phyloP scores from a whole-genome alignment of 2,329 filamentous ascomycete species.

The Geosmithia morbida region DNA sequence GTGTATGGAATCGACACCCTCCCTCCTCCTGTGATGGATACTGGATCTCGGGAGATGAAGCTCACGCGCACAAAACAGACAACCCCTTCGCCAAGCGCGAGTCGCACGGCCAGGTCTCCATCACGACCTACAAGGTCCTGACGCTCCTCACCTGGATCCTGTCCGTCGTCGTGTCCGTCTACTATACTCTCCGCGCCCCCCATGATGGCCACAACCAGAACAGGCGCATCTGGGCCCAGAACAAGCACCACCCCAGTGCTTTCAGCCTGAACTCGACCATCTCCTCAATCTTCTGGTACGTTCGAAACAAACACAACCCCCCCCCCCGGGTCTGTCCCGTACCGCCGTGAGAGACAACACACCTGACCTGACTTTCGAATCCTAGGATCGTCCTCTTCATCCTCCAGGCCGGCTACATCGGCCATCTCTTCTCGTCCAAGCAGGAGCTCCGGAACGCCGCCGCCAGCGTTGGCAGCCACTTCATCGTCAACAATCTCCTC shows the following conservation, averaged over 20 bases:
- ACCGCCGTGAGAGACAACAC: not conserved
- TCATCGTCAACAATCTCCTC: conserved; percentile 74
- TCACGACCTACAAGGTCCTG: conserved; percentile 63
- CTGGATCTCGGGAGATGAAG: not conserved
- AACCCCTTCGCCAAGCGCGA: conserved; percentile 68
- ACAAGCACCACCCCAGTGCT: conserved; percentile 49
- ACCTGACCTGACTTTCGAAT: not conserved
- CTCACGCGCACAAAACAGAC: conserved; percentile 24
- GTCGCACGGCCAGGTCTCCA: conserved; percentile 41
- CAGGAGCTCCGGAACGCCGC: conserved; percentile 50
- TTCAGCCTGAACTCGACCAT: conserved; percentile 60
- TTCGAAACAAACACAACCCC: too few species aligned
- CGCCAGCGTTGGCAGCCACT: conserved; percentile 68
- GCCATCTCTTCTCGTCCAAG: conserved; percentile 59
- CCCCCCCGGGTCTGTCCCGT: too few species aligned
- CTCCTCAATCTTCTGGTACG: conserved; percentile 61
- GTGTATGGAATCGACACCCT: too few species aligned
- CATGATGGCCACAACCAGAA: conserved; percentile 41
- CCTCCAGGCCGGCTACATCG: conserved; percentile 62
- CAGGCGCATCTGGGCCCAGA: conserved; percentile 63
- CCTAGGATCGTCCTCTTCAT: conserved; percentile 57
- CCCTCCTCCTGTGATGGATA: not conserved
- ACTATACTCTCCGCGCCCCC: conserved; percentile 55
- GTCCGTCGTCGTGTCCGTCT: conserved; percentile 56
- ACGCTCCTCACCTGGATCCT: conserved; percentile 63